These are phyloP conservation scores for Podila clonocystis DNA, from an alignment of 192 early-diverging fungal species.

Conservation along the genomic window DNA sequence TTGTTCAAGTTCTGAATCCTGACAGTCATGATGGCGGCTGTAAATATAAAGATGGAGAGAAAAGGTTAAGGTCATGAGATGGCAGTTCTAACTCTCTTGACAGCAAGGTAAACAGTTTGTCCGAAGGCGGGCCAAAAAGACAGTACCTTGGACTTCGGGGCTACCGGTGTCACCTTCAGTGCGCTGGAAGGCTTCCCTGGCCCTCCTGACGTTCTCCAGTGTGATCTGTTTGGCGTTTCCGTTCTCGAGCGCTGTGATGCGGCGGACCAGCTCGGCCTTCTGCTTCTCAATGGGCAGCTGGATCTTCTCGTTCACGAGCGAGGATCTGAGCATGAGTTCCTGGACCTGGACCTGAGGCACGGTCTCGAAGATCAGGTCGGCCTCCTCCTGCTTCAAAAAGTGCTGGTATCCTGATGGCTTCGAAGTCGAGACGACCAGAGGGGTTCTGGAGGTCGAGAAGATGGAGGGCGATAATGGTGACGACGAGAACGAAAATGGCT, in stretches of 20 bases:
- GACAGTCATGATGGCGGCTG: constrained; percentile 91
- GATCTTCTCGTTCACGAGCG: constrained; percentile 32
- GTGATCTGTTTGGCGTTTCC: constrained; percentile 77
- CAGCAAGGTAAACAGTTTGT: too few species aligned
- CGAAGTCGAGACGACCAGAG: constrained; percentile 42
- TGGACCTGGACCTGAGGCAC: constrained; percentile 52
- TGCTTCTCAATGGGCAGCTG: constrained; percentile 54
- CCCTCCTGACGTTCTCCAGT: constrained; percentile 78
- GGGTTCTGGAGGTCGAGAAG: constrained; percentile 30
- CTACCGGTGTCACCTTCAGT: constrained; percentile 88
- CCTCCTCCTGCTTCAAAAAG: constrained; percentile 58
- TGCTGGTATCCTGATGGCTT: constrained; percentile 58
- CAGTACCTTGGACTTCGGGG: constrained; percentile 89
- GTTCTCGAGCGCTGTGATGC: constrained; percentile 85
- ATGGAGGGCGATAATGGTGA: constrained; percentile 24
- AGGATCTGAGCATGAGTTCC: constrained; percentile 31
- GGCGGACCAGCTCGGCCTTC: constrained; percentile 72
- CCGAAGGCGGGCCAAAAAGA: background rate
- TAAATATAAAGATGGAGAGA: background rate
- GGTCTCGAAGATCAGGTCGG: constrained; percentile 58
- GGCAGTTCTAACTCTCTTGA: background rate
- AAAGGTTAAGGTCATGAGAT: background rate
- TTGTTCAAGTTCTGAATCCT: constrained; percentile 87
- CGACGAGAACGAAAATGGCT: constrained; percentile 4
- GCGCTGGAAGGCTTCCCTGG: constrained; percentile 82